Base-by-base conservation (phyloP, 2,329 filamentous ascomycete genomes). In the Fusarium sterilihyphosum region DNA sequence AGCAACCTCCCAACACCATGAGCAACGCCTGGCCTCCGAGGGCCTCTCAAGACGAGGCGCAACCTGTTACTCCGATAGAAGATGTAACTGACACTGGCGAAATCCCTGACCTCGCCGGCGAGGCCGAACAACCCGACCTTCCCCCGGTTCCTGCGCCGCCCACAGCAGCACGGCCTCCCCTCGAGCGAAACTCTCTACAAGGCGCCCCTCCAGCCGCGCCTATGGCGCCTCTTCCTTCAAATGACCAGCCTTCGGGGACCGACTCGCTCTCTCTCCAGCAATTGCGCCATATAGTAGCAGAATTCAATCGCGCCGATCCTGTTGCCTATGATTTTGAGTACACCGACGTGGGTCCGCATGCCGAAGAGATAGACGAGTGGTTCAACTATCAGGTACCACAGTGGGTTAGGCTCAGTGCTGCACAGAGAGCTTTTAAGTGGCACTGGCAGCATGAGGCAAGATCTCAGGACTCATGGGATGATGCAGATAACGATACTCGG, bases 351-450 rank as follows among this genome's bases (percentile, higher is more conserved):
- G 91, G 92, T 29, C 86, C 90, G 2, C 92, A 97, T 77, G 91
- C 93, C 24, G 94, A 96, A 73, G 96, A 99, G 85, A 88, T 99
- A 54, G 94, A 98, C 81, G 96, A 99, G 84, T 99, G 96, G 96
- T 99, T 99, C 83, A 91, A 92, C 61, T 98, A 98, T 83, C 93
- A 93, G 77, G 92, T 94, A 71, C 93, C 93, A 83, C 95, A 98
- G 81, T 93, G 94, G 84, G 88, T 92, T 53, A 92, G 95, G 78
- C 86, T 98, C 56, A 89, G 93, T 61, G 90, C 92, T 61, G 92
- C 93, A 26, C 93, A 94, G 79, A 87, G 90, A 43, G 91, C 92
- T 5, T 98, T 97, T 79, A 90, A 95, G 73, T 89, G 90, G 80
- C 89, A 92, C 79, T 98, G 94, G 94, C 84, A 88, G 76, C 85